Percentiles rank a stretch among this genome's conserved stretches.
Conservation (phyloP, 495 filamentous ascomycete genomes). For the Halenospora varia region DNA sequence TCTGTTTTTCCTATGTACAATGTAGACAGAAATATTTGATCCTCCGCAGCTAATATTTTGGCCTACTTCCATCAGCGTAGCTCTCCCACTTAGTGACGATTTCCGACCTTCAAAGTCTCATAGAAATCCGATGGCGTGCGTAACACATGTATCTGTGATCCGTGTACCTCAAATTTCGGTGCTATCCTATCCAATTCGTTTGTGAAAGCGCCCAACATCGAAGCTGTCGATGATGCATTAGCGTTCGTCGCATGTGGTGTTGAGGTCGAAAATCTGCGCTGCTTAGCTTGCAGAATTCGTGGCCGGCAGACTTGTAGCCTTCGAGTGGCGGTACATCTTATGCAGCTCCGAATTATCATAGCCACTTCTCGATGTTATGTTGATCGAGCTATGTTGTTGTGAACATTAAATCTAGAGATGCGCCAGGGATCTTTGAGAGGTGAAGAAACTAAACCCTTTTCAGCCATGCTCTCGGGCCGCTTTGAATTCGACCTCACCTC, state of each 20-base stretch:
- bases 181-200: slow-evolving; percentile 84
- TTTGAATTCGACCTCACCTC: slow-evolving; percentile 10
- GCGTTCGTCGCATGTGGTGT: slow-evolving; percentile 32
- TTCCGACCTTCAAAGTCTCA: slow-evolving; percentile 67
- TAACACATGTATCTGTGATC: slow-evolving; percentile 76
- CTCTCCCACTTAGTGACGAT: not conserved
- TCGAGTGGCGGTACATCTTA: slow-evolving; percentile 22
- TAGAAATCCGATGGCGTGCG: slow-evolving; percentile 83
- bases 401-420: not conserved
- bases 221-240: slow-evolving; percentile 28
- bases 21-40: slow-evolving; percentile 85
- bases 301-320: slow-evolving; percentile 18
- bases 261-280: slow-evolving; percentile 28
- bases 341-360: slow-evolving; percentile 24
- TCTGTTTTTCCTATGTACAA: slow-evolving; percentile 96
- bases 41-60: slow-evolving; percentile 76
- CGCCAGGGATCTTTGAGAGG: not conserved
- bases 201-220: slow-evolving; percentile 63
- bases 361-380: slow-evolving; percentile 6
- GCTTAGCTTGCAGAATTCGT: slow-evolving; percentile 11
- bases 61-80: slow-evolving; percentile 40
- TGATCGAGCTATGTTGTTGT: too few relatives aligned
- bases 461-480: slow-evolving; percentile 7
- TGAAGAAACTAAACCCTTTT: slow-evolving; percentile 14
- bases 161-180: slow-evolving; percentile 80